Conservation (phyloP, 169 alveolate species). For the Toxoplasma gondii region DNA sequence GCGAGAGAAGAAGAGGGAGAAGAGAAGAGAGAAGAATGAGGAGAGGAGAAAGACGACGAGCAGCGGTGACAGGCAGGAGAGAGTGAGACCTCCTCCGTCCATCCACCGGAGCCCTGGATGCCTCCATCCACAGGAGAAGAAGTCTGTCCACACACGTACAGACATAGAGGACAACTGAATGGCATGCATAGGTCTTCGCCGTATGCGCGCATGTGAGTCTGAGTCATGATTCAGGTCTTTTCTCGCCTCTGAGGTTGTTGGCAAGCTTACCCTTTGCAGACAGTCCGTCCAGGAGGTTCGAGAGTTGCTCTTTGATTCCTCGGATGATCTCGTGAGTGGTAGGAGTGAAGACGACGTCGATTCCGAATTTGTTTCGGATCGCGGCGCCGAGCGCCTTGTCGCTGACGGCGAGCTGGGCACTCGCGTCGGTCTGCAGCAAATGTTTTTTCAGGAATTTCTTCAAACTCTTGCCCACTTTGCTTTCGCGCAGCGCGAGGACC, state of each 20-base stretch:
- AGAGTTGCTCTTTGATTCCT: constrained; percentile 85
- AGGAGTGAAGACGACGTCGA: constrained; percentile 82
- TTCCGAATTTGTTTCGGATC: constrained; percentile 86
- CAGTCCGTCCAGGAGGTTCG: constrained; percentile 85
- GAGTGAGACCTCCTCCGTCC: no score
- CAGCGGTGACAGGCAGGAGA: neutral
- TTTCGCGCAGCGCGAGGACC: constrained; percentile 82
- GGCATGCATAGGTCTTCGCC: no score
- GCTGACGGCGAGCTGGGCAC: constrained; percentile 82
- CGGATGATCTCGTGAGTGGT: constrained; percentile 87
- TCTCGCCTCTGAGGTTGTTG: no score
- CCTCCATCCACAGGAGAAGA: no score
- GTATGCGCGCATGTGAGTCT: no score
- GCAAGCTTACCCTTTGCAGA: constrained; percentile 82
- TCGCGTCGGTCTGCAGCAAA: constrained; percentile 75
- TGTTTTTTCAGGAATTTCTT: constrained; percentile 94
- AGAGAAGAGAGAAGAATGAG: neutral
- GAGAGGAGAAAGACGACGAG: neutral
- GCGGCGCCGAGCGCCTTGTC: constrained; percentile 89
- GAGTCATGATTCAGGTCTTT: no score
- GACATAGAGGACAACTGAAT: no score
- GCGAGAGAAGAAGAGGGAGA: neutral
- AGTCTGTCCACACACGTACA: no score
- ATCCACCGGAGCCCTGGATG: no score
- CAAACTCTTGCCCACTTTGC: constrained; percentile 81